Evolutionary conservation across 2,329 filamentous ascomycete species (phyloP).

Genomic region (Aspergillus texensis): DNA sequence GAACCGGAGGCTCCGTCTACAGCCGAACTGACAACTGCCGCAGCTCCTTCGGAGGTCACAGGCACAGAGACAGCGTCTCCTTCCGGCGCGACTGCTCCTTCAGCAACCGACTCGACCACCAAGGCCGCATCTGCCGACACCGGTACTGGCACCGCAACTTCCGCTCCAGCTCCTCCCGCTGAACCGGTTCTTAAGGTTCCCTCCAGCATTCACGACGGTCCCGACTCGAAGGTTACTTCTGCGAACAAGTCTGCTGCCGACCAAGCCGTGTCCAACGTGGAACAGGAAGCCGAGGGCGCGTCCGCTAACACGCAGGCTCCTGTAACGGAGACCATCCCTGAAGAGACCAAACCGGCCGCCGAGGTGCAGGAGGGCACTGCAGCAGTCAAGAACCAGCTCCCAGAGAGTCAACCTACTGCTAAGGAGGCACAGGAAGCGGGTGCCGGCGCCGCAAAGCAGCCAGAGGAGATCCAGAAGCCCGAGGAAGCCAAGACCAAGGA

Average conservation of each 20-base stretch:
- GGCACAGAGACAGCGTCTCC: background rate
- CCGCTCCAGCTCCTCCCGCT: background rate
- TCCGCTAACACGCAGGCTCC: slow-evolving; percentile 4
- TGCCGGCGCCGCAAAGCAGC: background rate
- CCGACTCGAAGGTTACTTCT: background rate
- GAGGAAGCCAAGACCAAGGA: slow-evolving; percentile 9
- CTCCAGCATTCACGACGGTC: background rate
- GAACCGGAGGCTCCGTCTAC: background rate
- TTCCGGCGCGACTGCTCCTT: slow-evolving; percentile 1
- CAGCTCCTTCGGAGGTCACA: background rate
- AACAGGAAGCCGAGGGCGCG: slow-evolving; percentile 15
- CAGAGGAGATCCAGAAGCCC: slow-evolving; percentile 8
- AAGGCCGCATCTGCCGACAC: slow-evolving; percentile 1
- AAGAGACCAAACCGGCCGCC: background rate
- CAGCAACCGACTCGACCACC: background rate
- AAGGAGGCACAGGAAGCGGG: background rate
- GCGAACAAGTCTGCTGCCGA: slow-evolving; percentile 11
- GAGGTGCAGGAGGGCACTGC: background rate
- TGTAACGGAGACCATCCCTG: background rate
- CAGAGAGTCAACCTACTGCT: background rate
- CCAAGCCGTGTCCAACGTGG: slow-evolving; percentile 12
- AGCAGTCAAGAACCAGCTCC: slow-evolving; percentile 1
- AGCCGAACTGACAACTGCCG: slow-evolving; percentile 7
- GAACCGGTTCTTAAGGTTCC: background rate
- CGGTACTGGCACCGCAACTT: background rate